Conservation (phyloP, 352 stramenopile species). For the Pythium phragmiticola region DNA sequence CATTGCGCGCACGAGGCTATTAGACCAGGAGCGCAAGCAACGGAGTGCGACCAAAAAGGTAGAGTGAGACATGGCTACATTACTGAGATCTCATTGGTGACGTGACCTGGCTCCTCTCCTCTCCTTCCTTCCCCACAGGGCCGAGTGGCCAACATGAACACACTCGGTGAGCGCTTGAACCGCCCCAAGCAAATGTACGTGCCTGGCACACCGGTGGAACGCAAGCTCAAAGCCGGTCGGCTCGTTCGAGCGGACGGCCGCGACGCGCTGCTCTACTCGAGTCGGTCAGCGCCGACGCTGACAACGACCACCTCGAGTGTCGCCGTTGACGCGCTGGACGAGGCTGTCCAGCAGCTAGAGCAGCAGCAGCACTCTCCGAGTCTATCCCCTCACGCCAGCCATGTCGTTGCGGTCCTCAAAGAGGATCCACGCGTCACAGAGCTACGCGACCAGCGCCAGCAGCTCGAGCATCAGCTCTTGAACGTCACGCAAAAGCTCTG, state of each 20-base stretch:
- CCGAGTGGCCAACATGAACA: slow-evolving; percentile 33
- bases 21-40: slow-evolving; percentile 11
- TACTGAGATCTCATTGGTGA: neutral
- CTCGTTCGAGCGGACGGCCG: slow-evolving; percentile 35
- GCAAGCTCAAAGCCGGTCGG: slow-evolving; percentile 42
- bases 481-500: slow-evolving; percentile 63
- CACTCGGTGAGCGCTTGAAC: slow-evolving; percentile 36
- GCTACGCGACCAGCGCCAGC: slow-evolving; percentile 34
- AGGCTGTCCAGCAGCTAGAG: neutral
- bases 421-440: slow-evolving; percentile 24
- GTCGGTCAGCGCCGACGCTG: slow-evolving; percentile 14
- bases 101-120: neutral
- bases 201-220: slow-evolving; percentile 35
- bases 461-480: slow-evolving; percentile 54
- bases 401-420: neutral
- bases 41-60: slow-evolving; percentile 2
- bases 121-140: neutral
- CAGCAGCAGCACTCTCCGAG: slow-evolving; percentile 1
- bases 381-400: neutral
- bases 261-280: slow-evolving; percentile 30
- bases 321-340: slow-evolving; percentile 11
- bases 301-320: neutral
- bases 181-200: slow-evolving; percentile 34
- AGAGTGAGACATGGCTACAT: neutral
- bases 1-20: slow-evolving; percentile 12